These are phyloP conservation scores for Xylaria sp. DNA, from an alignment of 2,329 filamentous ascomycete species.

Conservation along the genomic window DNA sequence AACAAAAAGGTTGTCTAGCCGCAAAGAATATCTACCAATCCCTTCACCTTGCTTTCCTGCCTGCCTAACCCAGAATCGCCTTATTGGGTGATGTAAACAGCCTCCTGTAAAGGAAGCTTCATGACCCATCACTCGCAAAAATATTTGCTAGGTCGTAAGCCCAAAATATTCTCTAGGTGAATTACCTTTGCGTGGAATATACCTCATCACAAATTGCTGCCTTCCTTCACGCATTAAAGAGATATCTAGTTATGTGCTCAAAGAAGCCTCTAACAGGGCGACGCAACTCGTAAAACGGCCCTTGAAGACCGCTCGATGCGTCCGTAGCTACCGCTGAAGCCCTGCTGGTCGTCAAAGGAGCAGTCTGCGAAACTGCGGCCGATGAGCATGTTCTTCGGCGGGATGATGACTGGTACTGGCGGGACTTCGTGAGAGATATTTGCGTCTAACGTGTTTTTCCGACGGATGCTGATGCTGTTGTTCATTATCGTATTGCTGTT, in stretches of 20 bases:
- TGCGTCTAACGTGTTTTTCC: neutral
- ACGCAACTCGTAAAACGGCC: neutral
- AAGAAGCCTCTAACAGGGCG: neutral
- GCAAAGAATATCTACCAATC: too few species aligned
- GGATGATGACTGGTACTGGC: slow-evolving; percentile 35
- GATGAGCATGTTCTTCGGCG: slow-evolving; percentile 39
- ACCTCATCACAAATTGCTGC: neutral
- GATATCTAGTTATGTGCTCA: neutral
- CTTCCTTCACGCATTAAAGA: neutral
- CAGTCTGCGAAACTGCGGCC: slow-evolving; percentile 18
- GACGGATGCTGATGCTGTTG: neutral
- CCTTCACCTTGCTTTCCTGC: neutral
- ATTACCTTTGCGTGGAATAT: neutral
- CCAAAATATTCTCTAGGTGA: neutral
- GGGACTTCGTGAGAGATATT: neutral
- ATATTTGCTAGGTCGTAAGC: neutral
- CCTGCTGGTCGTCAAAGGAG: neutral
- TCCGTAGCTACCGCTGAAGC: neutral
- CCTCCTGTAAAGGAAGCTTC: neutral
- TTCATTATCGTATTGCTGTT: neutral
- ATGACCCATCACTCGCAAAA: neutral
- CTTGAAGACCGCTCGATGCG: neutral
- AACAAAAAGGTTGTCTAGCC: neutral
- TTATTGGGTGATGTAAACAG: neutral
- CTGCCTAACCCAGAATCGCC: neutral